A percentile compares a stretch with the other conserved stretches of the same genome.
Conservation (phyloP, 2,329 filamentous ascomycete species). For the Lachnellula occidentalis region DNA sequence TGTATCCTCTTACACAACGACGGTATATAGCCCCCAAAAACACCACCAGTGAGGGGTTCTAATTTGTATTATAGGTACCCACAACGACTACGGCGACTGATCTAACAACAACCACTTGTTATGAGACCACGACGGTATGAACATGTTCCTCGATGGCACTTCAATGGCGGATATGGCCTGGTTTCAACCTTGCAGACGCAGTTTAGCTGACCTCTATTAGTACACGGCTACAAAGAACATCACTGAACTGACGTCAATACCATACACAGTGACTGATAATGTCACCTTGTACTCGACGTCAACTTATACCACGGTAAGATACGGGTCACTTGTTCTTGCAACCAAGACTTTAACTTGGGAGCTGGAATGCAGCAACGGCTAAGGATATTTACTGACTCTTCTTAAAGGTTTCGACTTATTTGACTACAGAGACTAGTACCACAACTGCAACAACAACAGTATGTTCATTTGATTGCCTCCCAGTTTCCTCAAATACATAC, state of each 20-base stretch:
- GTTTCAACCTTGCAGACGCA: too few species aligned
- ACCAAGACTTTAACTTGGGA: too few species aligned
- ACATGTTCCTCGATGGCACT: neutral
- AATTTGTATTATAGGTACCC: neutral
- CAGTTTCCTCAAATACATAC: neutral
- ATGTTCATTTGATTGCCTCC: neutral
- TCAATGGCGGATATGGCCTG: neutral
- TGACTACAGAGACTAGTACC: neutral
- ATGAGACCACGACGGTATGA: conserved; percentile 1
- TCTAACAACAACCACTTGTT: neutral
- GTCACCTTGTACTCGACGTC: conserved; percentile 1
- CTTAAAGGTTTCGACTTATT: neutral
- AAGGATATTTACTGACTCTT: too few species aligned
- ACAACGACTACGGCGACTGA: conserved; percentile 3
- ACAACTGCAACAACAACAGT: neutral
- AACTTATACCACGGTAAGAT: neutral
- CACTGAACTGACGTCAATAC: conserved; percentile 6
- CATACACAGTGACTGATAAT: conserved; percentile 2
- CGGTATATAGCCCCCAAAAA: neutral
- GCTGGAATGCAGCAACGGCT: neutral
- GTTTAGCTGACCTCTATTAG: neutral
- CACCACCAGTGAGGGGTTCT: neutral
- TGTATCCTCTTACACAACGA: conserved; percentile 8
- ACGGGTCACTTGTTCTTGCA: too few species aligned
- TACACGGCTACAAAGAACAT: conserved; percentile 10